These are phyloP conservation scores for Scedosporium minutisporum DNA, from an alignment of 2,329 filamentous ascomycete species.

Conservation along the genomic window DNA sequence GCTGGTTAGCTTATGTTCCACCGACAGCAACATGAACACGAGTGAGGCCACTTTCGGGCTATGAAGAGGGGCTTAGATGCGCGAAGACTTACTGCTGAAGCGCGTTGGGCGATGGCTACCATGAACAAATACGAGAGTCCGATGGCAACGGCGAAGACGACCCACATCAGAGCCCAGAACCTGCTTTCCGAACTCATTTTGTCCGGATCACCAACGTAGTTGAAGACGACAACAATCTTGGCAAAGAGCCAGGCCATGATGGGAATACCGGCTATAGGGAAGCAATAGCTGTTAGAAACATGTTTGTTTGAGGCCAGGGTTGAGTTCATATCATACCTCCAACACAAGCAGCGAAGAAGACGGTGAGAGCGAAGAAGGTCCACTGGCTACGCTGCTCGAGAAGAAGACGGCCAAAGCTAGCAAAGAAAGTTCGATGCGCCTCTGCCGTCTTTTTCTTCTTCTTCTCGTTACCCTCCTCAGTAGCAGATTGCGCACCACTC, in stretches of 20 bases:
- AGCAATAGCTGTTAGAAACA: neutral
- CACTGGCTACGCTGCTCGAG: conserved; percentile 45
- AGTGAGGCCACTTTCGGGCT: no score
- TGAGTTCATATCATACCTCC: neutral
- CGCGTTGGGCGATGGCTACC: conserved; percentile 30
- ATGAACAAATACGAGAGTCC: conserved; percentile 45
- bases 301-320: no score
- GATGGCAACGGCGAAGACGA: conserved; percentile 43
- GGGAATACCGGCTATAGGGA: conserved; percentile 33
- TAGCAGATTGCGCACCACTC: conserved; percentile 28
- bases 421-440: conserved; percentile 33
- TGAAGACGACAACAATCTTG: conserved; percentile 41
- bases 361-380: conserved; percentile 38
- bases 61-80: no score
- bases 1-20: no score
- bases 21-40: neutral
- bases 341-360: conserved; percentile 30
- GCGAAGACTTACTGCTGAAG: conserved; percentile 24
- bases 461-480: conserved; percentile 17
- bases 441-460: conserved; percentile 22
- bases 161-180: conserved; percentile 60
- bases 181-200: conserved; percentile 16
- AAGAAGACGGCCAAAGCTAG: conserved; percentile 46
- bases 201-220: conserved; percentile 15
- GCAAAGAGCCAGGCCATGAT: conserved; percentile 47